Evolutionary conservation across 2,329 filamentous ascomycete genomes (phyloP), one percentile per base, ranked within the genome.

Genomic region (Venturia carpophila): DNA sequence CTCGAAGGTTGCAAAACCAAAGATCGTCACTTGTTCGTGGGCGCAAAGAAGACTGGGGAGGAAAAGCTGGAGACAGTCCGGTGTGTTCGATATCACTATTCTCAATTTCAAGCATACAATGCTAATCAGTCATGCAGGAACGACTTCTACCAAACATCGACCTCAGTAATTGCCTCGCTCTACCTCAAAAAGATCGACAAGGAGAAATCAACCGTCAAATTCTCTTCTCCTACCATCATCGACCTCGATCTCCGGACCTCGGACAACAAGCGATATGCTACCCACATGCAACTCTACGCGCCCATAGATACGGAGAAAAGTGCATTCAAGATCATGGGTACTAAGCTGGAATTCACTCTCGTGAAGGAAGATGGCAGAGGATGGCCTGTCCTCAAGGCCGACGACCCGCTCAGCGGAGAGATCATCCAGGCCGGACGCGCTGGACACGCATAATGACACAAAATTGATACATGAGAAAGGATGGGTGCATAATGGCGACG

Each of bases 161-260:
- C 85, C 15, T 87, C 86, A 17, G 90, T 97, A 66, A 96, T 95
- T 69, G 92, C 90, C 1, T 94, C 90, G 10, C 88, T 97, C 70
- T 99, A 96, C 79, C 83, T 97, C 64, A 99, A 97, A 82, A 97
- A 97, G 80, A 96, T 99, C 71, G 86, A 92, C 78, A 95, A 93
- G 77, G 83, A 87, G 30, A 83, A 79, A 34, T 89, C 91, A 63
- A 88, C 84, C 69, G 83, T 97, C 58, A 80, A 83, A 30, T 93
- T 97, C 74, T 75, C 80, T 43, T 72, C 83, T 2, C 80, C 77
- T 11, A 78, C 82, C 60, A 79, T 84, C 60, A 77, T 97, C 62
- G 81, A 83, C 13, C 83, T 99, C 55, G 91, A 99, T 74, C 83
- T 99, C 47, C 86, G 84, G n/a, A 99, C 94, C 10, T 85, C 84